Evolutionary conservation across 2,329 filamentous ascomycete genomes (phyloP).

Genomic region (Exserohilum rostratum): DNA sequence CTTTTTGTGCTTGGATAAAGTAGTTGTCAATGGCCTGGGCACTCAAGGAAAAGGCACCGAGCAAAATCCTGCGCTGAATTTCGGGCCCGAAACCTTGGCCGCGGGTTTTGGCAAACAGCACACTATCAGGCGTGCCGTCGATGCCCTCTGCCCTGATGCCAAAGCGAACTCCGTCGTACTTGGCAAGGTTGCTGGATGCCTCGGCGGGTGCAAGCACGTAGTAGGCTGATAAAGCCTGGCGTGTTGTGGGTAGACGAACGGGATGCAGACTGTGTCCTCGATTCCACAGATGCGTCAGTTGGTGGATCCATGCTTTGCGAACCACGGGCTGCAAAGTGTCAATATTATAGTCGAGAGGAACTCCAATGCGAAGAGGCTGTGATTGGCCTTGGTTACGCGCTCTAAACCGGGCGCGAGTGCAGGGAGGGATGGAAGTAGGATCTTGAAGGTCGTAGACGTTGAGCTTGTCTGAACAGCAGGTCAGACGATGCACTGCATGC

Average conservation of each 20-base stretch:
- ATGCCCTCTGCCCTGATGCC: constrained; percentile 65
- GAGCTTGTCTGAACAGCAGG: constrained; percentile 51
- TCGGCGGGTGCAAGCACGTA: constrained; percentile 95
- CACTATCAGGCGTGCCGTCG: constrained; percentile 60
- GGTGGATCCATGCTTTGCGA: constrained; percentile 69
- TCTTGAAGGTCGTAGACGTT: constrained; percentile 71
- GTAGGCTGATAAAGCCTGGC: constrained; percentile 86
- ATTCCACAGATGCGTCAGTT: constrained; percentile 64
- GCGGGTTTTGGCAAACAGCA: constrained; percentile 73
- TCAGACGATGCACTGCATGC: constrained; percentile 6
- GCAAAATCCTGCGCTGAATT: constrained; percentile 82
- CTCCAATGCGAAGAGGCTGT: constrained; percentile 57
- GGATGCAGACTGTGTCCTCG: constrained; percentile 75
- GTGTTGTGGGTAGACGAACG: constrained; percentile 82
- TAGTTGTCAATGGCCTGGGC: constrained; percentile 94
- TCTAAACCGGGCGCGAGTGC: constrained; percentile 58
- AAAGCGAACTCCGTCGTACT: constrained; percentile 96
- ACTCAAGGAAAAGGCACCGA: constrained; percentile 89
- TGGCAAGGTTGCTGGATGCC: constrained; percentile 92
- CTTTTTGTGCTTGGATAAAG: constrained; percentile 89
- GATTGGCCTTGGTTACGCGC: background rate
- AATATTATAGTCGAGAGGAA: constrained; percentile 84
- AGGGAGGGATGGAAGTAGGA: constrained; percentile 70
- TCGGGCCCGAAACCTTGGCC: constrained; percentile 80
- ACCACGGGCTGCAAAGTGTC: constrained; percentile 74